Base-by-base conservation (phyloP, 2,329 filamentous ascomycete genomes). In the Byssothecium circinans region DNA sequence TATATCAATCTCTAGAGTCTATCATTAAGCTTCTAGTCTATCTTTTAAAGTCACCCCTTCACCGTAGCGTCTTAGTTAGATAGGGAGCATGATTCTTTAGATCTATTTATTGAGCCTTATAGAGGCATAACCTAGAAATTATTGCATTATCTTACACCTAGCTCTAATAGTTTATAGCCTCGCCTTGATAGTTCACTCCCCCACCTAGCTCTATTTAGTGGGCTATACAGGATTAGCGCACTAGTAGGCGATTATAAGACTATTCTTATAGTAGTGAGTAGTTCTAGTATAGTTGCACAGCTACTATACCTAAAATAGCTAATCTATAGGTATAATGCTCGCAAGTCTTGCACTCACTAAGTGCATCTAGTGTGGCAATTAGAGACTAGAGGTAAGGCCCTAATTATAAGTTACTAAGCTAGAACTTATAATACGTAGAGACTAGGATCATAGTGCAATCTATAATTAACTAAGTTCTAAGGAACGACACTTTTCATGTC, bases 361-460 rank as follows among this genome's bases (percentile, higher is more conserved):
- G 46, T 49, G n/a, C 29, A 49, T 49, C 42, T 52, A 44, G 39
- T 49, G 12, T 52, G 32, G 50, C 27, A 49, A 46, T 43, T 52
- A 43, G 50, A 52, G 35, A 49, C 30, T 37, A 43, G 22, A 29
- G 39, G 50, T 52, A 43, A 46, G 41, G 18, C 34, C 36, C 23
- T 5, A 38, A 40, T 42, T 5, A 8, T 42, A 17, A 45, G 35
- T 37, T 20, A 15, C 36, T 45, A 45, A 36, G 30, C 29, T 41
- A 36, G 17, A 41, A 37, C 41, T 49, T 29, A 49, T 17, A 44
- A 44, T 40, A 49, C 41, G 41, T 44, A 44, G 41, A 45, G 30
- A 49, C 37, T 29, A 20, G 41, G 15, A 49, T 49, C 29, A 41
- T 20, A 37, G 41, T 49, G 15, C 18, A 44, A 41, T 45, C 41